Conservation (phyloP, 2,329 filamentous ascomycete genomes). For the Paecilomyces niveus region DNA sequence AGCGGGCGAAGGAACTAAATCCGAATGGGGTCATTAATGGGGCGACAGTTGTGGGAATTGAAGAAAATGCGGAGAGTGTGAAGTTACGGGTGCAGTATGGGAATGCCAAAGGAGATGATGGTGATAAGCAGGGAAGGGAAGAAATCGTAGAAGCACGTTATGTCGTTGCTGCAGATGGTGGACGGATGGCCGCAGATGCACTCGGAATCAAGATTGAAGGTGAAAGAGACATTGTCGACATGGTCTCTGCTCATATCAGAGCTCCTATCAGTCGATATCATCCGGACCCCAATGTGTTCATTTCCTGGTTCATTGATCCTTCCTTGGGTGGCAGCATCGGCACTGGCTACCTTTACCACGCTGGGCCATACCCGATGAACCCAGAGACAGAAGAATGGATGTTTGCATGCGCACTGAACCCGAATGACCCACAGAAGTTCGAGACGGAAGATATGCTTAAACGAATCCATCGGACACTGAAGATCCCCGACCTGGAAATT, state of each 20-base stretch:
- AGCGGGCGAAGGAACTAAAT: slow-evolving; percentile 22
- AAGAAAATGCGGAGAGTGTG: slow-evolving; percentile 14
- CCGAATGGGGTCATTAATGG: slow-evolving; percentile 19
- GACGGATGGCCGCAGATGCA: slow-evolving; percentile 19
- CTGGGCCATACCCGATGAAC: slow-evolving; percentile 23
- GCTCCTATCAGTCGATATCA: slow-evolving; percentile 18
- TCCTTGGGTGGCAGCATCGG: slow-evolving; percentile 23
- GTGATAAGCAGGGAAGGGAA: slow-evolving; percentile 2
- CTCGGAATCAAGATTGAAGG: slow-evolving; percentile 24
- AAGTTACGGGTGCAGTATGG: slow-evolving; percentile 10
- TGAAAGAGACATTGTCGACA: slow-evolving; percentile 23
- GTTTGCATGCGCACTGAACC: slow-evolving; percentile 18
- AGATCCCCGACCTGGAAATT: slow-evolving; percentile 20
- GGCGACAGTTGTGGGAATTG: slow-evolving; percentile 17
- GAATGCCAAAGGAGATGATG: not conserved
- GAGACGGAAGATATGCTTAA: slow-evolving; percentile 15
- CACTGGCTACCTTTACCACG: slow-evolving; percentile 28
- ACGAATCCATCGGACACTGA: slow-evolving; percentile 18
- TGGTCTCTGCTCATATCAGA: slow-evolving; percentile 26
- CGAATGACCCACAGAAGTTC: slow-evolving; percentile 16
- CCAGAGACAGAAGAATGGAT: slow-evolving; percentile 26
- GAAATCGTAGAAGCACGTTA: slow-evolving; percentile 16
- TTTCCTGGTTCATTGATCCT: slow-evolving; percentile 30
- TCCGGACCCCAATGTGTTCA: slow-evolving; percentile 22
- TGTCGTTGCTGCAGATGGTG: slow-evolving; percentile 28